These are phyloP conservation scores for Solanum peruvianum DNA, from an alignment of 257 asterid genomes.

Conservation along the genomic window DNA sequence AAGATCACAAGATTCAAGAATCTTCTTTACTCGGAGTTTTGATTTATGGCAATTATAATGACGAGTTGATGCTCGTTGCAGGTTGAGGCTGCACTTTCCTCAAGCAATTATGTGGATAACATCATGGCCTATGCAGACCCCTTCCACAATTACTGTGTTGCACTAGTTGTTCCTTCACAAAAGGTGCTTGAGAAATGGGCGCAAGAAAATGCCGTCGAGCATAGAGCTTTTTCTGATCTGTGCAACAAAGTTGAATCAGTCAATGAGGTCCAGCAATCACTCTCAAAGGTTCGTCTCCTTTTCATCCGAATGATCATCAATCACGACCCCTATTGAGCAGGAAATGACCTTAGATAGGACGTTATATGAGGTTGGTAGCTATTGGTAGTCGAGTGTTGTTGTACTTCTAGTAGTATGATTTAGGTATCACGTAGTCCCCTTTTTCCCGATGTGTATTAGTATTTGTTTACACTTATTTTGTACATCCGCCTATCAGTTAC, in stretches of 20 bases:
- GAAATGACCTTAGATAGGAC: neutral
- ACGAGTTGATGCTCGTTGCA: constrained; percentile 4
- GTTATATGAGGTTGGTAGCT: neutral
- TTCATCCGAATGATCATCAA: neutral
- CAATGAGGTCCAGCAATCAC: constrained; percentile 65
- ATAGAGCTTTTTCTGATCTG: constrained; percentile 43
- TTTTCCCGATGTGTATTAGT: neutral
- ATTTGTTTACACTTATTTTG: neutral
- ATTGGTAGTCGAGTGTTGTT: neutral
- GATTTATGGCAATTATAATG: neutral
- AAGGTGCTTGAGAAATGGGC: constrained; percentile 80
- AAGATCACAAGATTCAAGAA: neutral
- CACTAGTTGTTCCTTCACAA: constrained; percentile 58
- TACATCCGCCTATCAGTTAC: too few relatives aligned
- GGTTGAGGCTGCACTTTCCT: constrained; percentile 78
- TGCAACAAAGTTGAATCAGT: constrained; percentile 63
- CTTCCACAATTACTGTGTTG: constrained; percentile 67
- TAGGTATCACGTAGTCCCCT: neutral
- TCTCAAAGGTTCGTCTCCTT: constrained; percentile 43
- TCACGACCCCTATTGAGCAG: neutral
- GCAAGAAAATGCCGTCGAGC: constrained; percentile 47
- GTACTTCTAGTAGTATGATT: neutral
- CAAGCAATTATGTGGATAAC: constrained; percentile 53
- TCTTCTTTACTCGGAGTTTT: neutral
- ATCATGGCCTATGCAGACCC: constrained; percentile 86